Evolutionary conservation across 2,329 filamentous ascomycete genomes (phyloP).

Genomic region (Seiridium cupressi): DNA sequence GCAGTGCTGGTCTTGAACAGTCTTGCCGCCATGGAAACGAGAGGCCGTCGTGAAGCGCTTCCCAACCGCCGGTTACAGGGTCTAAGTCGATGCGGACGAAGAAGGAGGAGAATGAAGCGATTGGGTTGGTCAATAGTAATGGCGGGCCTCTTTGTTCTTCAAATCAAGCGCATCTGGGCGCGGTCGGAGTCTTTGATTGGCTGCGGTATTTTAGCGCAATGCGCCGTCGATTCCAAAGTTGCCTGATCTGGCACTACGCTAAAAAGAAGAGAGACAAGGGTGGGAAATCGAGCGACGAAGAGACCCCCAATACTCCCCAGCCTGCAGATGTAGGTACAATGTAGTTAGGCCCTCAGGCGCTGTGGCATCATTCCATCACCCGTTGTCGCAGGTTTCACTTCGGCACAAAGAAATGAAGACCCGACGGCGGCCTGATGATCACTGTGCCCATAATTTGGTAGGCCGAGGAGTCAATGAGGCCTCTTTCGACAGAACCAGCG

Average conservation of each 20-base stretch:
- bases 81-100: constrained; percentile 12
- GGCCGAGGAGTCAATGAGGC: too few species aligned
- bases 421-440: too few species aligned
- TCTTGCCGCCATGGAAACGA: constrained; percentile 21
- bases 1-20: constrained; percentile 27
- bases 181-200: constrained; percentile 21
- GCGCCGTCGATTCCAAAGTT: not conserved
- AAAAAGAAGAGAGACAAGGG: not conserved
- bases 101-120: not conserved
- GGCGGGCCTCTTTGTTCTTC: constrained; percentile 10
- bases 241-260: not conserved
- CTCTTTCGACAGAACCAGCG: too few species aligned
- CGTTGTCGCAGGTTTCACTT: too few species aligned
- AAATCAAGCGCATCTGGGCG: constrained; percentile 24
- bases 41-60: constrained; percentile 29
- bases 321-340: too few species aligned
- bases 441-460: too few species aligned
- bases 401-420: too few species aligned
- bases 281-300: too few species aligned
- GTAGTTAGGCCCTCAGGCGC: too few species aligned
- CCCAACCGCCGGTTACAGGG: constrained; percentile 22
- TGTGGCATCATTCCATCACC: too few species aligned
- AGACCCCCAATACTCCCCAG: too few species aligned
- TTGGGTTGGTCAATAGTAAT: constrained; percentile 28
- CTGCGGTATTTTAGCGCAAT: not conserved